Percentiles rank a stretch among this genome's conserved stretches.
Conservation (phyloP, 179 eudicot species). For the Drosera spatulata region DNA sequence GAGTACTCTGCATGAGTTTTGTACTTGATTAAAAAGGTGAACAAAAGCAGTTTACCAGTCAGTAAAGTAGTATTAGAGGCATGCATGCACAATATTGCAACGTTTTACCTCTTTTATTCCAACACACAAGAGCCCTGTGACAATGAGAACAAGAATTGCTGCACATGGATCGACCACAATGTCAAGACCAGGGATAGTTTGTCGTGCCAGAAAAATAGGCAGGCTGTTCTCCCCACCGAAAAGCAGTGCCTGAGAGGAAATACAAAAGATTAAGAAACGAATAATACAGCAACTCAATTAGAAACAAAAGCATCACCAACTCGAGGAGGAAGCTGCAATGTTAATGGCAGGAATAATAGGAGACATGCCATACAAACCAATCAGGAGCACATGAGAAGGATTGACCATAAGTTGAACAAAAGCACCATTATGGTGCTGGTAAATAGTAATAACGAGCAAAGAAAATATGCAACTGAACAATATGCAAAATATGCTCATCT, state of each 20-base stretch:
- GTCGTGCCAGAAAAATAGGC: slow-evolving; percentile 77
- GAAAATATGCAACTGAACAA: too few relatives aligned
- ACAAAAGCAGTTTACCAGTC: background rate
- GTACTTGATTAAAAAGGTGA: background rate
- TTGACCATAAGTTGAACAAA: too few relatives aligned
- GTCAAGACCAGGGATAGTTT: slow-evolving; percentile 52
- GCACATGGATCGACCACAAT: slow-evolving; percentile 91
- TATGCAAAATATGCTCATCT: too few relatives aligned
- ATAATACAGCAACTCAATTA: background rate
- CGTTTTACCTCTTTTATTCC: slow-evolving; percentile 84
- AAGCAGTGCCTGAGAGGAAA: slow-evolving; percentile 48
- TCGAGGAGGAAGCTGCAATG: too few relatives aligned
- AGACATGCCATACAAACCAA: too few relatives aligned
- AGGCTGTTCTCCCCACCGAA: slow-evolving; percentile 19
- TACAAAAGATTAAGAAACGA: slow-evolving; percentile 3
- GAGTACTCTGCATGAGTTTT: slow-evolving; percentile 47
- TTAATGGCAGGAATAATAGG: too few relatives aligned
- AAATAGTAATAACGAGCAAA: too few relatives aligned
- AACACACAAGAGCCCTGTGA: slow-evolving; percentile 68
- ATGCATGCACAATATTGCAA: background rate
- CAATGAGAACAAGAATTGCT: slow-evolving; percentile 55
- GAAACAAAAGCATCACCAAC: background rate
- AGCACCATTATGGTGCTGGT: too few relatives aligned
- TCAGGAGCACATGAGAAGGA: too few relatives aligned
- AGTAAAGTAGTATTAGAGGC: background rate